These are phyloP conservation scores for Tricholoma hemisulphureum DNA, from an alignment of 768 basidiomycete genomes.

Conservation along the genomic window DNA sequence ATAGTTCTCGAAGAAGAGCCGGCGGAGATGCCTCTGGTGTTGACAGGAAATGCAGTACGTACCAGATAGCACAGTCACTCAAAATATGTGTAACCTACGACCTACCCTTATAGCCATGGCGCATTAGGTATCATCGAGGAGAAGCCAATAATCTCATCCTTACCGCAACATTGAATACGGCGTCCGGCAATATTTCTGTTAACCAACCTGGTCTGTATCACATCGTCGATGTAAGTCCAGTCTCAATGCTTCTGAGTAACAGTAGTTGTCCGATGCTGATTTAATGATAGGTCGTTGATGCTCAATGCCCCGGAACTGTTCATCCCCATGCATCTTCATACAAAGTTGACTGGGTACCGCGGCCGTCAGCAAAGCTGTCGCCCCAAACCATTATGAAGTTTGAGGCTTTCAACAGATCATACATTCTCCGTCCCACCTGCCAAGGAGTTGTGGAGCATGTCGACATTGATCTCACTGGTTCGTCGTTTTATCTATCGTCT, in stretches of 20 bases:
- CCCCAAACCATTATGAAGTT: constrained; percentile 52
- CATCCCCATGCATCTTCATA: constrained; percentile 58
- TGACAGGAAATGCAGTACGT: constrained; percentile 88
- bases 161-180: constrained; percentile 46
- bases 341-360: constrained; percentile 73
- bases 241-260: neutral
- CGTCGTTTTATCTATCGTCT: constrained; percentile 9
- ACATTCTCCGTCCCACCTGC: constrained; percentile 76
- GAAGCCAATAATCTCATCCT: constrained; percentile 39
- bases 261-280: neutral
- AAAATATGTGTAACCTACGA: too few species aligned
- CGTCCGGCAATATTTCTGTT: constrained; percentile 73
- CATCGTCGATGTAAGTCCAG: constrained; percentile 56
- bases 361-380: constrained; percentile 72
- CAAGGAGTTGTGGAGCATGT: constrained; percentile 78
- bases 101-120: constrained; percentile 71
- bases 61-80: neutral
- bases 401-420: constrained; percentile 66
- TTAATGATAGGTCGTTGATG: constrained; percentile 65
- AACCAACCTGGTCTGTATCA: constrained; percentile 69
- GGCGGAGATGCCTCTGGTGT: constrained; percentile 71
- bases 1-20: constrained; percentile 73
- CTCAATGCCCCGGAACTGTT: constrained; percentile 81
- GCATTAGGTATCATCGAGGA: constrained; percentile 63
- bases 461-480: constrained; percentile 79